Conservation (phyloP, 345 rosid genomes). For the Salix udensis region DNA sequence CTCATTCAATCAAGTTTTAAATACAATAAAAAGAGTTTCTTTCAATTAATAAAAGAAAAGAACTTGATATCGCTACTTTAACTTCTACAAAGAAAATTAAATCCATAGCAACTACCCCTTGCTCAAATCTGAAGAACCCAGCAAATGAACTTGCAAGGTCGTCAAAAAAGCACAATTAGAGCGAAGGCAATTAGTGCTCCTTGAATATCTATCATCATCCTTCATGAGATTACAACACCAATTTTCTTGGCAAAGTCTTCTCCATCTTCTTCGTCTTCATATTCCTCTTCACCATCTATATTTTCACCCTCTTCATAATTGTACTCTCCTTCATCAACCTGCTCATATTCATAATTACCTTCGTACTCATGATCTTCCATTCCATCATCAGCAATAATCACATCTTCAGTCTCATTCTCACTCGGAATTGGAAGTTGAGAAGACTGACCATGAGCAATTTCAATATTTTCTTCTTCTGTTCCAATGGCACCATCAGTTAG, state of each 20-base stretch:
- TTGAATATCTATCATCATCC: background rate
- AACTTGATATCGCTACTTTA: slow-evolving; percentile 27
- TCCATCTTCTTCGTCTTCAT: slow-evolving; percentile 42
- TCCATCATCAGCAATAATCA: slow-evolving; percentile 36
- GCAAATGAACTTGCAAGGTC: slow-evolving; percentile 6
- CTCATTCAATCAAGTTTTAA: slow-evolving; percentile 30
- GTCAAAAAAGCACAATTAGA: slow-evolving; percentile 17
- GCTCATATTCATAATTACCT: slow-evolving; percentile 33
- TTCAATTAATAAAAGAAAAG: slow-evolving; percentile 18
- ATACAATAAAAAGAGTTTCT: slow-evolving; percentile 15
- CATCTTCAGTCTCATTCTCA: slow-evolving; percentile 39
- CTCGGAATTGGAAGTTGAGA: slow-evolving; percentile 19
- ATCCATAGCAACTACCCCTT: slow-evolving; percentile 12
- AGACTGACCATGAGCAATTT: slow-evolving; percentile 27
- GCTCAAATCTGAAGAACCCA: background rate
- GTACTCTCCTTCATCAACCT: slow-evolving; percentile 58
- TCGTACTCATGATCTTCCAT: slow-evolving; percentile 48
- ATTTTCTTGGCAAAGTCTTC: slow-evolving; percentile 65
- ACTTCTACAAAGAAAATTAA: slow-evolving; percentile 19
- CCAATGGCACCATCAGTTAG: slow-evolving; percentile 1
- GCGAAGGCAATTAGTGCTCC: slow-evolving; percentile 1
- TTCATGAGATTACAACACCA: slow-evolving; percentile 54
- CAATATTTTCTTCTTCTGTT: slow-evolving; percentile 31
- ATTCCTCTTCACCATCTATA: slow-evolving; percentile 51
- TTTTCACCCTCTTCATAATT: slow-evolving; percentile 65